phyloP scores from a whole-genome alignment of 2,329 filamentous ascomycete genomes.

The Alternaria ventricosa region DNA sequence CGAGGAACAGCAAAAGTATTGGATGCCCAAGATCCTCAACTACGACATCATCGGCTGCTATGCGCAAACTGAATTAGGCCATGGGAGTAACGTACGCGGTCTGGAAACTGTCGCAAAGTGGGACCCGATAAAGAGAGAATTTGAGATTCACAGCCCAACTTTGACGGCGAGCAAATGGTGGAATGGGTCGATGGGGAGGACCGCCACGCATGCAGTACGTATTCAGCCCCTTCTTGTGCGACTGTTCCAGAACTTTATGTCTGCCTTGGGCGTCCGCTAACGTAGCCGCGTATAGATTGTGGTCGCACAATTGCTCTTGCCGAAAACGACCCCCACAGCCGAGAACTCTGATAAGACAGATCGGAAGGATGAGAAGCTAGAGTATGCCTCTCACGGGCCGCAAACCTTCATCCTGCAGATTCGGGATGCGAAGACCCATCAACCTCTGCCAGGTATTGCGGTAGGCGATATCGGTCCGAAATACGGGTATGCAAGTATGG shows the following conservation, averaged over 20 bases:
- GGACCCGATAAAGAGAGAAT: conserved; percentile 54
- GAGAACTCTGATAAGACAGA: conserved; percentile 19
- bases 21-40: conserved; percentile 57
- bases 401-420: conserved; percentile 62
- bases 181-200: conserved; percentile 61
- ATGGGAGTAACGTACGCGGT: conserved; percentile 60
- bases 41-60: conserved; percentile 61
- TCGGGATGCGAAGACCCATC: conserved; percentile 56
- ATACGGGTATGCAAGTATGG: conserved; percentile 61
- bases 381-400: conserved; percentile 56
- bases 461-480: conserved; percentile 64
- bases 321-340: conserved; percentile 18
- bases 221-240: conserved; percentile 1
- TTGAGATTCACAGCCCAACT: conserved; percentile 59
- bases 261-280: conserved; percentile 6
- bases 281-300: conserved; percentile 50
- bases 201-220: conserved; percentile 59
- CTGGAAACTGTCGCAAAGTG: conserved; percentile 58
- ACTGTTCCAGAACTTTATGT: conserved; percentile 12
- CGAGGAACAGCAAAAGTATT: conserved; percentile 56
- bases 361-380: conserved; percentile 3
- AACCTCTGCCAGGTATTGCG: conserved; percentile 56
- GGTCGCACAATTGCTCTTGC: conserved; percentile 59
- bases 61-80: conserved; percentile 60
- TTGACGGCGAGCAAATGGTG: conserved; percentile 63